These are phyloP conservation scores for Dentipellis sp. DNA, from an alignment of 768 basidiomycete genomes.

Conservation along the genomic window DNA sequence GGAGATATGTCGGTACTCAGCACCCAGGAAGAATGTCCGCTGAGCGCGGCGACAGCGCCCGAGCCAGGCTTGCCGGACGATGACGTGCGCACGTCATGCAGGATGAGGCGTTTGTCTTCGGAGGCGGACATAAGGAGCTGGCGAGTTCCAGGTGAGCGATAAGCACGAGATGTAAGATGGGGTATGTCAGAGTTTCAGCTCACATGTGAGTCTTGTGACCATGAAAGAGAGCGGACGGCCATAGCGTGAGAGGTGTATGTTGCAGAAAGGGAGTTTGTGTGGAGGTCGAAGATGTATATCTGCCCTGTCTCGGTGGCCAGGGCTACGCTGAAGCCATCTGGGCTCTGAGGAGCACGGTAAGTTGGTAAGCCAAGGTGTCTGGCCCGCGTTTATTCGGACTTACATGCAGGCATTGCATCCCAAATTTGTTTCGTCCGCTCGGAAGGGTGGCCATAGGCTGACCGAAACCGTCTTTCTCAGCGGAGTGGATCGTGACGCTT, in stretches of 20 bases:
- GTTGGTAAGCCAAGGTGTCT: background rate
- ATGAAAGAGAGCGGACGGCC: conserved; percentile 78
- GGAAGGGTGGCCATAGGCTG: conserved; percentile 45
- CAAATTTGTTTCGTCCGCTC: conserved; percentile 68
- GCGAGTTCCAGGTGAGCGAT: background rate
- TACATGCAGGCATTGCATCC: conserved; percentile 67
- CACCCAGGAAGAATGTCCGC: conserved; percentile 90
- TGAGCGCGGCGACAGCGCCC: conserved; percentile 76
- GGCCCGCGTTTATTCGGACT: conserved; percentile 18
- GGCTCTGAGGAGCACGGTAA: conserved; percentile 45
- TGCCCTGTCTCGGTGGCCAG: conserved; percentile 83
- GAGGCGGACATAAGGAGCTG: conserved; percentile 85
- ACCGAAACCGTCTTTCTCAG: conserved; percentile 58
- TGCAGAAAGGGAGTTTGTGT: conserved; percentile 50
- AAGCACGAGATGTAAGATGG: conserved; percentile 3
- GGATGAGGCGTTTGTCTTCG: conserved; percentile 84
- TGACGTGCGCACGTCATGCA: conserved; percentile 82
- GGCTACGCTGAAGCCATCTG: conserved; percentile 77
- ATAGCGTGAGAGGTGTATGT: conserved; percentile 87
- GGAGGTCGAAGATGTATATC: conserved; percentile 78
- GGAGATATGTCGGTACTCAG: conserved; percentile 75
- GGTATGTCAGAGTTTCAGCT: conserved; percentile 17
- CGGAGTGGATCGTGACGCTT: conserved; percentile 66
- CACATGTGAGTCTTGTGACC: conserved; percentile 87
- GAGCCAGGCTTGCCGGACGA: conserved; percentile 48